Percentiles rank a stretch among this genome's conserved stretches.
Conservation (phyloP, 192 early-diverging fungal genomes). For the Podochytrium sp. region DNA sequence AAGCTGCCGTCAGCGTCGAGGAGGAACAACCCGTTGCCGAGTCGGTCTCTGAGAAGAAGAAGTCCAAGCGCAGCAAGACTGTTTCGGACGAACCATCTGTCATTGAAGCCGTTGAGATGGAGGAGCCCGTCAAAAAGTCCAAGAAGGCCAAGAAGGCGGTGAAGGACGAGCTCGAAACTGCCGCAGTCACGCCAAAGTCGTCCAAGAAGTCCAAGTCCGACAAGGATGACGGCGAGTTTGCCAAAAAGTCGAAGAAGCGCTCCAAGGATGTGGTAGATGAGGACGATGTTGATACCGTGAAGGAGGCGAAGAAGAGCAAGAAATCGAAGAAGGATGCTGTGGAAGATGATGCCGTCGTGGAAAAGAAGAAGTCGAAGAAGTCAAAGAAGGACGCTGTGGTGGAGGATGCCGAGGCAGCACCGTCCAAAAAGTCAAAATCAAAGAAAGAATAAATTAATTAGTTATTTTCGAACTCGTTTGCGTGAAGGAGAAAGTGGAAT, state of each 20-base stretch:
- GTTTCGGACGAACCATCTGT: not conserved
- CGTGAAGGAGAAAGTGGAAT: no score
- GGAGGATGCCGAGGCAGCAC: not conserved
- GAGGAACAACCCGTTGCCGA: not conserved
- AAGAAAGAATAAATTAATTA: no score
- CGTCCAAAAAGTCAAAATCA: not conserved
- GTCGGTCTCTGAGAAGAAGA: not conserved
- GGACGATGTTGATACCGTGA: not conserved
- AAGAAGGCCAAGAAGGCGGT: constrained; percentile 4
- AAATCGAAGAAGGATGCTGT: not conserved
- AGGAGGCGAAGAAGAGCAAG: not conserved
- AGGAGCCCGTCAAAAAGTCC: not conserved
- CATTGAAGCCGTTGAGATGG: not conserved
- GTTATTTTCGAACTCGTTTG: no score
- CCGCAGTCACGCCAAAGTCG: not conserved
- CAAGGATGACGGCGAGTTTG: not conserved
- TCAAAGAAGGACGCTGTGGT: not conserved
- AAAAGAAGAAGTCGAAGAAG: constrained; percentile 8
- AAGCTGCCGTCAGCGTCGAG: not conserved
- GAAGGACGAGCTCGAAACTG: not conserved
- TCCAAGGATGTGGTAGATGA: not conserved
- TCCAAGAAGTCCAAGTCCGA: not conserved
- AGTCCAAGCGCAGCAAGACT: not conserved
- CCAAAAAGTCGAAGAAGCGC: not conserved
- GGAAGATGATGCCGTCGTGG: not conserved